phyloP scores from a whole-genome alignment of 2,329 filamentous ascomycete genomes.

The Pyrenochaeta sp. region DNA sequence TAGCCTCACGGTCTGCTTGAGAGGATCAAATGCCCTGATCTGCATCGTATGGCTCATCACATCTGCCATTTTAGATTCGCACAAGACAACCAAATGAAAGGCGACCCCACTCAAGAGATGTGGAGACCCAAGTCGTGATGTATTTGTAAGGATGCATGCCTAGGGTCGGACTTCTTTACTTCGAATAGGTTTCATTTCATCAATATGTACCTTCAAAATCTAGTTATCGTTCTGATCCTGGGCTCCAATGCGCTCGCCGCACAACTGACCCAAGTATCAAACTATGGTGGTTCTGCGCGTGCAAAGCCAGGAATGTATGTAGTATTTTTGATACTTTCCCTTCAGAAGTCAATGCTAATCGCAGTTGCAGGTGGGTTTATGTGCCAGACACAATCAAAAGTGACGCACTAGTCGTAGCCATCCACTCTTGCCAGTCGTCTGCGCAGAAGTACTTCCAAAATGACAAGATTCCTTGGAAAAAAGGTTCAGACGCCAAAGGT shows the following conservation, averaged over 20 bases:
- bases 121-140: not conserved
- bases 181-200: not conserved
- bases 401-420: slow-evolving; percentile 40
- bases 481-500: slow-evolving; percentile 40
- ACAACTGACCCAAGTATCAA: slow-evolving; percentile 35
- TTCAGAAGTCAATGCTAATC: slow-evolving; percentile 3
- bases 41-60: not conserved
- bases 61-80: not conserved
- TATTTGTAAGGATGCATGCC: not conserved
- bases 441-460: slow-evolving; percentile 42
- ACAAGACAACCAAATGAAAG: not conserved
- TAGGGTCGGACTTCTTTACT: not conserved
- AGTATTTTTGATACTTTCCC: not conserved
- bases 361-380: slow-evolving; percentile 36
- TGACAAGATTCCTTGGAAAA: slow-evolving; percentile 39
- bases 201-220: slow-evolving; percentile 23
- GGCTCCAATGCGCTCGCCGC: slow-evolving; percentile 25
- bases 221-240: slow-evolving; percentile 20
- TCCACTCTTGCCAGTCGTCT: slow-evolving; percentile 42
- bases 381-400: slow-evolving; percentile 35
- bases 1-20: not conserved
- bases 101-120: slow-evolving; percentile 6
- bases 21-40: not conserved
- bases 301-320: slow-evolving; percentile 40
- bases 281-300: slow-evolving; percentile 35